Evolutionary conservation across 2,329 filamentous ascomycete species (phyloP).

Genomic region (Nannizzia gypsea): DNA sequence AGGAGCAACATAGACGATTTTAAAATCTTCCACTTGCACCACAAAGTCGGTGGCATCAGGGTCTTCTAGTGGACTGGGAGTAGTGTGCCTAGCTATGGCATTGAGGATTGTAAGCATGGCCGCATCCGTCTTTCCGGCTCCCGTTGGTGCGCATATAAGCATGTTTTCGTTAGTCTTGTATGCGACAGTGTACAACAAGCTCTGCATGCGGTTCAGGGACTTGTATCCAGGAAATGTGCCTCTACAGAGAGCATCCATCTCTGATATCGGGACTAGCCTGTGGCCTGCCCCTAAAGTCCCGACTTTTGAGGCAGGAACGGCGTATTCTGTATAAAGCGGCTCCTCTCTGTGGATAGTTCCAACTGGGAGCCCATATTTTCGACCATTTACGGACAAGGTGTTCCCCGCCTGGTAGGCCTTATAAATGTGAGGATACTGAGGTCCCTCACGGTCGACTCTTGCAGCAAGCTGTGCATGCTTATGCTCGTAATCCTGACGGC

Average conservation of each 20-base stretch:
- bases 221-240: constrained; percentile 94
- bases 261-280: constrained; percentile 63
- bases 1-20: constrained; percentile 95
- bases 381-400: constrained; percentile 64
- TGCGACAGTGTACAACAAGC: constrained; percentile 84
- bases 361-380: constrained; percentile 67
- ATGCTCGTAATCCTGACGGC: constrained; percentile 66
- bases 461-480: constrained; percentile 63
- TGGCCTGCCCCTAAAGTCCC: constrained; percentile 61
- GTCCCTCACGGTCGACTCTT: constrained; percentile 56
- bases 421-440: constrained; percentile 89
- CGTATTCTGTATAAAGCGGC: constrained; percentile 78
- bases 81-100: constrained; percentile 72
- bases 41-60: constrained; percentile 63
- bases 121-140: constrained; percentile 96
- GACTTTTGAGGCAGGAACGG: constrained; percentile 69
- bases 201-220: constrained; percentile 93
- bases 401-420: constrained; percentile 74
- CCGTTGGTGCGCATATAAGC: constrained; percentile 94
- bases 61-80: constrained; percentile 66
- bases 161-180: constrained; percentile 97
- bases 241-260: constrained; percentile 78
- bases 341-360: constrained; percentile 61
- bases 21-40: constrained; percentile 80
- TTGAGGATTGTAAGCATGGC: constrained; percentile 95